phyloP scores from a whole-genome alignment of 352 stramenopile species.

The Phytophthora pistaciae region DNA sequence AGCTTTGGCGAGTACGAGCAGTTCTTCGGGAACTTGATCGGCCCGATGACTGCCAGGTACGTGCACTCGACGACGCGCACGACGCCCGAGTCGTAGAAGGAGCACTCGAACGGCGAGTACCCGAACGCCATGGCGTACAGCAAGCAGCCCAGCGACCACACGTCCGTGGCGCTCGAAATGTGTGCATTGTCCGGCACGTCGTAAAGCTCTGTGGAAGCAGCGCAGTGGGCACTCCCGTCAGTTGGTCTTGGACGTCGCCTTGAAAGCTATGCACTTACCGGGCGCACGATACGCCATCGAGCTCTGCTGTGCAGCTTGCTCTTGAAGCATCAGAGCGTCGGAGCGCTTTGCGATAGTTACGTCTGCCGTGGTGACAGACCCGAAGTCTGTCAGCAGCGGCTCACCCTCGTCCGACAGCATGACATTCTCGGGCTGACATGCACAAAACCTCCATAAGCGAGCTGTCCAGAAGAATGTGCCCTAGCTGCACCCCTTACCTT shows the following conservation, averaged over 20 bases:
- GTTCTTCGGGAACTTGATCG: slow-evolving; percentile 78
- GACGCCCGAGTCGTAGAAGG: slow-evolving; percentile 77
- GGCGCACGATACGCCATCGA: slow-evolving; percentile 90
- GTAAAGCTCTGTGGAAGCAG: slow-evolving; percentile 74
- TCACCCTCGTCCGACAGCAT: slow-evolving; percentile 82
- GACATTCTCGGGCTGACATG: slow-evolving; percentile 85
- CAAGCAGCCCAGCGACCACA: slow-evolving; percentile 92
- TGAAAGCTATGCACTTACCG: slow-evolving; percentile 42
- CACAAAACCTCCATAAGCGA: slow-evolving; percentile 12
- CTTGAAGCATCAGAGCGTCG: slow-evolving; percentile 87
- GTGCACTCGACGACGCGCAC: slow-evolving; percentile 85
- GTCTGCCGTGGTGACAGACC: slow-evolving; percentile 73
- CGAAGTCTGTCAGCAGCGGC: slow-evolving; percentile 91
- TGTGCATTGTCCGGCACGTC: slow-evolving; percentile 78
- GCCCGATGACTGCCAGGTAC: slow-evolving; percentile 88
- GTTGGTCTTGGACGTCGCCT: neutral
- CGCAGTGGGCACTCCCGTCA: slow-evolving; percentile 7
- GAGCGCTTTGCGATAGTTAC: slow-evolving; percentile 71
- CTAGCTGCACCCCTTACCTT: slow-evolving; percentile 51
- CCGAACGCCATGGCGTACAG: slow-evolving; percentile 91
- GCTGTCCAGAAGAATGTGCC: neutral
- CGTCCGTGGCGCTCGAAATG: slow-evolving; percentile 84
- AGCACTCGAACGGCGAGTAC: slow-evolving; percentile 91
- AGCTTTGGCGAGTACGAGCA: slow-evolving; percentile 67
- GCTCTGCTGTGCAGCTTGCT: slow-evolving; percentile 83